Conservation (phyloP, 495 filamentous ascomycete genomes). For the Melanomma pulvis-pyrius region DNA sequence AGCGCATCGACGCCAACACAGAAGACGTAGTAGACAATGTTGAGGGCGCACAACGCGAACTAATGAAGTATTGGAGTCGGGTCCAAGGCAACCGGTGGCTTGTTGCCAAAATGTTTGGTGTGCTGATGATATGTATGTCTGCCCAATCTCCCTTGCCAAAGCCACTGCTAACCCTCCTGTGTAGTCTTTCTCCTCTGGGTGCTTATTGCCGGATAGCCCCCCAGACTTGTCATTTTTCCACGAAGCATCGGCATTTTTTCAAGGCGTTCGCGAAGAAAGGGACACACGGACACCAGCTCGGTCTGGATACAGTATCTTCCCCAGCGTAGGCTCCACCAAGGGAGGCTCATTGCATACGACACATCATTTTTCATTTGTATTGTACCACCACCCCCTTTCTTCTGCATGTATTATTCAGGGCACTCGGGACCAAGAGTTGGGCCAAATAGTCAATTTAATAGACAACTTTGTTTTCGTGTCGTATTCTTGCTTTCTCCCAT, state of each 20-base stretch:
- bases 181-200: constrained; percentile 48
- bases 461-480: constrained; percentile 5
- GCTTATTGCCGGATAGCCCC: constrained; percentile 43
- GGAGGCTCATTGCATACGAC: background rate
- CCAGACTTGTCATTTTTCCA: background rate
- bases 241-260: constrained; percentile 19
- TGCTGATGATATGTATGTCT: constrained; percentile 62
- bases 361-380: constrained; percentile 21
- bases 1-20: constrained; percentile 79
- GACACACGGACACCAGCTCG: constrained; percentile 16
- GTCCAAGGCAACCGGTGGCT: constrained; percentile 95
- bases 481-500: background rate
- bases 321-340: background rate
- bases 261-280: constrained; percentile 19
- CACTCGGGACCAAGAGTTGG: background rate
- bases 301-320: constrained; percentile 4
- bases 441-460: constrained; percentile 17
- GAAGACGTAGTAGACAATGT: constrained; percentile 97
- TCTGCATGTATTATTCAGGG: constrained; percentile 26
- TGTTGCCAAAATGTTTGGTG: constrained; percentile 98
- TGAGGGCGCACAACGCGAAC: constrained; percentile 88
- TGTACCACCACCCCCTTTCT: constrained; percentile 31
- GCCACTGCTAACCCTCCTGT: background rate
- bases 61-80: constrained; percentile 94
- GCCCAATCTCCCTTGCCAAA: background rate